Conservation (phyloP, 2,329 filamentous ascomycete species). For the Ophiostoma montium region DNA sequence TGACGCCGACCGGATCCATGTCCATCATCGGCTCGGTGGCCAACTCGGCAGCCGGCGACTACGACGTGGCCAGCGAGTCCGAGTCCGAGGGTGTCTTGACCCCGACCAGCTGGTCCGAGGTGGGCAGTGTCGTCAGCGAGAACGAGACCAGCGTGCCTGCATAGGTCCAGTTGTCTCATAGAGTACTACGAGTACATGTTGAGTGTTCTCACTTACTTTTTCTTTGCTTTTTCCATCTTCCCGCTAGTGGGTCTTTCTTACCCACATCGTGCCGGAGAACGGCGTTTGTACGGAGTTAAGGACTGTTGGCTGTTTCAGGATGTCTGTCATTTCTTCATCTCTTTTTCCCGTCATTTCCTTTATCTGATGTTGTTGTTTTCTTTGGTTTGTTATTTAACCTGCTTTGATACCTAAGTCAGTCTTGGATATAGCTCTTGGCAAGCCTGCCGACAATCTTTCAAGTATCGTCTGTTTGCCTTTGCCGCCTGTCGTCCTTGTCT, state of each 20-base stretch:
- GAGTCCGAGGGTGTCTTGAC: slow-evolving; percentile 44
- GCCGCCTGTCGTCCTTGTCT: too few species aligned
- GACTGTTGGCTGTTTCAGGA: not conserved
- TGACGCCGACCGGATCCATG: slow-evolving; percentile 45
- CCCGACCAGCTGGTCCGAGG: slow-evolving; percentile 50
- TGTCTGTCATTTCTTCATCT: not conserved
- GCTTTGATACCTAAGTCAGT: too few species aligned
- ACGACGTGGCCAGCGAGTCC: slow-evolving; percentile 45
- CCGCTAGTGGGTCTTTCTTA: not conserved
- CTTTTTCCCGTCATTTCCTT: not conserved
- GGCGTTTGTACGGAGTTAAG: not conserved
- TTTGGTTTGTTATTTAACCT: too few species aligned
- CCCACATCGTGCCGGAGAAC: not conserved
- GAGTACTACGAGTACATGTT: too few species aligned
- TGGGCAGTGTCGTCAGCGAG: slow-evolving; percentile 48
- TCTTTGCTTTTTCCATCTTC: not conserved
- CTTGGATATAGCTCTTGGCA: too few species aligned
- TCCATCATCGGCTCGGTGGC: slow-evolving; percentile 28
- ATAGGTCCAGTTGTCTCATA: not conserved
- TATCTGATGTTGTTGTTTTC: not conserved
- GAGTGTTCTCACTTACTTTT: not conserved
- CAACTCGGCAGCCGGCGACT: slow-evolving; percentile 16
- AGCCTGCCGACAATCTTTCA: too few species aligned
- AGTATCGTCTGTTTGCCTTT: too few species aligned
- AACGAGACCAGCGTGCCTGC: slow-evolving; percentile 25